These are phyloP conservation scores for Chlorella vulgaris DNA, from an alignment of 139 green algal species.

Conservation along the genomic window DNA sequence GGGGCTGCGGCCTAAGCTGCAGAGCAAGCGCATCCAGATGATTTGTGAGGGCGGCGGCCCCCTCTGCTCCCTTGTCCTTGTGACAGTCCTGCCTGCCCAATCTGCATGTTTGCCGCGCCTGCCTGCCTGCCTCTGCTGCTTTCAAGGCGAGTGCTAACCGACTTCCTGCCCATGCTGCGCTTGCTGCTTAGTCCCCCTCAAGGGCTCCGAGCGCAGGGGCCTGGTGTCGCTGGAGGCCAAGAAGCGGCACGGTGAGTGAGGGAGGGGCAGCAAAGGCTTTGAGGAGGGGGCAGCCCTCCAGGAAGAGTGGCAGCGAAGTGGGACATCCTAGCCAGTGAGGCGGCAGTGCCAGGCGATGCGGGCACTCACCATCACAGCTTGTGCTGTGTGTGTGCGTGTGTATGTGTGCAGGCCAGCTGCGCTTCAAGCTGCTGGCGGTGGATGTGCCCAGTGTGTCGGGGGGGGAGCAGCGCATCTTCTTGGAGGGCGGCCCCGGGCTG, in stretches of 20 bases:
- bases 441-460: conserved; percentile 61
- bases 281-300: no score
- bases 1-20: conserved; percentile 47
- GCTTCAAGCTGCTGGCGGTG: conserved; percentile 80
- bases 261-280: no score
- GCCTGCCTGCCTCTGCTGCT: not conserved
- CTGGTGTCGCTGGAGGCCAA: conserved; percentile 84
- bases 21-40: conserved; percentile 73
- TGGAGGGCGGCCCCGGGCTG: conserved; percentile 61
- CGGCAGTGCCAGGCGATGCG: no score
- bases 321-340: not conserved
- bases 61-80: not conserved
- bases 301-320: no score
- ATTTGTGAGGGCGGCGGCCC: conserved; percentile 48
- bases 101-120: no score
- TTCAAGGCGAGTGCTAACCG: no score
- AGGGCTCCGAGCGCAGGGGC: conserved; percentile 68
- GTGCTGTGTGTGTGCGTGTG: no score
- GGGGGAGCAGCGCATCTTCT: conserved; percentile 62
- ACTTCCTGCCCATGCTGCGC: not conserved
- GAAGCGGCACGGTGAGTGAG: conserved; percentile 44
- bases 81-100: no score
- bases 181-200: conserved; percentile 23
- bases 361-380: no score
- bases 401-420: conserved; percentile 75